Evolutionary conservation across 768 basidiomycete genomes (phyloP).

Genomic region (Russula abietina): DNA sequence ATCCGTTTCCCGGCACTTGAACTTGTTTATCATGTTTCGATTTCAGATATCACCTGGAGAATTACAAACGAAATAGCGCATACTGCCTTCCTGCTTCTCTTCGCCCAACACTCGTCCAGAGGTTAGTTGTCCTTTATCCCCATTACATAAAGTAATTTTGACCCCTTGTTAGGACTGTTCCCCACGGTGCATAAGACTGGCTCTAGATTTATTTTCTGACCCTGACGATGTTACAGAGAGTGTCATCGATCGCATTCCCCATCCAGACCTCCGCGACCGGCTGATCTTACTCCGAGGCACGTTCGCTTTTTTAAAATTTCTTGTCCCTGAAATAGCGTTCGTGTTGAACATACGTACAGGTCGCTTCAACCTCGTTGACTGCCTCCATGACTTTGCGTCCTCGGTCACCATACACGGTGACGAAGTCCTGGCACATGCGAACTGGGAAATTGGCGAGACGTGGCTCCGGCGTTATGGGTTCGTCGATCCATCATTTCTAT

Average conservation of each 20-base stretch:
- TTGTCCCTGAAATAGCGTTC: neutral
- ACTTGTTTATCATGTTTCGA: conserved; percentile 3
- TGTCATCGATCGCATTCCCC: conserved; percentile 83
- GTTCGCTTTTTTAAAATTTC: neutral
- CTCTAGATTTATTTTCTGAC: neutral
- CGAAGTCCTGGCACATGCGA: conserved; percentile 81
- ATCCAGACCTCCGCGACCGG: conserved; percentile 84
- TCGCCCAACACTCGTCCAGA: conserved; percentile 83
- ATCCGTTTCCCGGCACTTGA: neutral
- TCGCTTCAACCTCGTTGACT: conserved; percentile 75
- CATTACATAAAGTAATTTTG: neutral
- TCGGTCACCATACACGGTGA: conserved; percentile 80
- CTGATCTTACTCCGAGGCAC: conserved; percentile 83
- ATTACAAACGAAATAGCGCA: conserved; percentile 75
- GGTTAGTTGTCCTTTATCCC: conserved; percentile 36
- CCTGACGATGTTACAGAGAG: conserved; percentile 51
- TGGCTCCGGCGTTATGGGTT: conserved; percentile 84
- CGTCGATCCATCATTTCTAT: conserved; percentile 26
- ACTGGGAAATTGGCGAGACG: conserved; percentile 83
- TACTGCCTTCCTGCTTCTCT: conserved; percentile 88
- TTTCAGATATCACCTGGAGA: conserved; percentile 81
- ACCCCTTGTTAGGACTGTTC: conserved; percentile 49
- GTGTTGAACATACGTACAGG: conserved; percentile 38
- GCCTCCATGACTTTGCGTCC: conserved; percentile 63
- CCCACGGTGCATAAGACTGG: conserved; percentile 57